A percentile compares a stretch with the other conserved stretches of the same genome.
These are phyloP conservation scores for Sarocladium strictum DNA, from an alignment of 2,329 filamentous ascomycete genomes.

Conservation along the genomic window DNA sequence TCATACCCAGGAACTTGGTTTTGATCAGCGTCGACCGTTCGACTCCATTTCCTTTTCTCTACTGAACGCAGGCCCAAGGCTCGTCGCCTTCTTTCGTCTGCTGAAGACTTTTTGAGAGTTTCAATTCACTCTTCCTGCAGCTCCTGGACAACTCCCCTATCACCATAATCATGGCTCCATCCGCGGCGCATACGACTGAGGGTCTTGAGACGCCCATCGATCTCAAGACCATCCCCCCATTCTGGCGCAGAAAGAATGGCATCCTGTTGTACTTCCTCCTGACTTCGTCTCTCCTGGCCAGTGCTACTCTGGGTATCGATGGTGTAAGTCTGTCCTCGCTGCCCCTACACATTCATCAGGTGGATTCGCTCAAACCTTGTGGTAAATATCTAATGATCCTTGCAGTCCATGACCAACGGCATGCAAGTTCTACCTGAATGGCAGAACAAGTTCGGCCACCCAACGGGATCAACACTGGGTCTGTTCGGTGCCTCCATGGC, in stretches of 20 bases:
- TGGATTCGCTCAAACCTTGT: neutral
- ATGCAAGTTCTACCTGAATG: conserved; percentile 31
- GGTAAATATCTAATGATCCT: too few species aligned
- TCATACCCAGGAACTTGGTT: neutral
- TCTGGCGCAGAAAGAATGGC: conserved; percentile 34
- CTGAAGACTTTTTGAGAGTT: too few species aligned
- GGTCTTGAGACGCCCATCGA: conserved; percentile 26
- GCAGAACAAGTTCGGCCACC: conserved; percentile 32
- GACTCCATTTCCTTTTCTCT: too few species aligned
- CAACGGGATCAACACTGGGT: conserved; percentile 29
- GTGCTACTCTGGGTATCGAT: conserved; percentile 35
- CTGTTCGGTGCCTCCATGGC: conserved; percentile 33
- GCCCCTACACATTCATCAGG: neutral
- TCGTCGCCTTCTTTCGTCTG: too few species aligned
- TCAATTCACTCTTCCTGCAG: too few species aligned
- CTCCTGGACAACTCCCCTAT: neutral
- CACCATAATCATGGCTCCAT: conserved; percentile 24
- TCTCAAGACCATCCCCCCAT: conserved; percentile 23
- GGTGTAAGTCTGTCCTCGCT: conserved; percentile 25
- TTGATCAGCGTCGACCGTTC: too few species aligned
- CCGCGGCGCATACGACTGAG: conserved; percentile 24
- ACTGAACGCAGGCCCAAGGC: too few species aligned
- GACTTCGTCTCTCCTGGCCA: conserved; percentile 35
- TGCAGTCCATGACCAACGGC: conserved; percentile 32
- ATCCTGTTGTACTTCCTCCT: conserved; percentile 35